Conservation (phyloP, 2,329 filamentous ascomycete genomes). For the Neonectria magnoliae region DNA sequence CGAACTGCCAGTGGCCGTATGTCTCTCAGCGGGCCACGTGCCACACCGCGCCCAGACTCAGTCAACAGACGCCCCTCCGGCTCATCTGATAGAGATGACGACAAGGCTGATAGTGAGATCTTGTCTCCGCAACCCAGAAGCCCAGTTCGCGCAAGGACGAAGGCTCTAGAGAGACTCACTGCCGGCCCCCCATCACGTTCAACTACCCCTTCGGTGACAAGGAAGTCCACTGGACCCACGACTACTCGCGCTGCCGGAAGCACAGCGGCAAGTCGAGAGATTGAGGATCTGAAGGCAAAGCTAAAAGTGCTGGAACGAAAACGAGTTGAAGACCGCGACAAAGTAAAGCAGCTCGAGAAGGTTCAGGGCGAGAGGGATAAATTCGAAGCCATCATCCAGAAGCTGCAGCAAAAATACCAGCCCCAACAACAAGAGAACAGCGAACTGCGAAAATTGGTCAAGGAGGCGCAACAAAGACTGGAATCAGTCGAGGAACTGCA, state of each 20-base stretch:
- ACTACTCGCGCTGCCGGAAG: conserved; percentile 51
- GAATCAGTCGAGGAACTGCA: conserved; percentile 76
- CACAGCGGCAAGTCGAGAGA: conserved; percentile 69
- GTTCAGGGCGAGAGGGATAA: conserved; percentile 80
- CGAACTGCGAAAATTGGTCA: conserved; percentile 79
- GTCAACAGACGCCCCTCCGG: conserved; percentile 56
- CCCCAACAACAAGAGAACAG: conserved; percentile 82
- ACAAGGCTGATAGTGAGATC: conserved; percentile 62
- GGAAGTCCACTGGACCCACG: conserved; percentile 43
- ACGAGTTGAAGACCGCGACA: conserved; percentile 84
- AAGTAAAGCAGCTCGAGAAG: conserved; percentile 80
- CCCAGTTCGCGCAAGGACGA: conserved; percentile 61
- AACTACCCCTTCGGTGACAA: conserved; percentile 46
- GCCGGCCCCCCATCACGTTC: conserved; percentile 46
- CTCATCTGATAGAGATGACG: conserved; percentile 50
- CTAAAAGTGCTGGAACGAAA: conserved; percentile 89
- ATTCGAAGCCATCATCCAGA: conserved; percentile 87
- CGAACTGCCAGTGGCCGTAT: conserved; percentile 55
- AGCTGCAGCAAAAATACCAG: conserved; percentile 88
- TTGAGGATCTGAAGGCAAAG: conserved; percentile 90
- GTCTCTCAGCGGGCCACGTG: conserved; percentile 50
- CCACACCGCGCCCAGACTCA: conserved; percentile 50
- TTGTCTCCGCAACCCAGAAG: conserved; percentile 61
- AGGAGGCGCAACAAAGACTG: conserved; percentile 76
- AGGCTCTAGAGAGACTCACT: conserved; percentile 63